Evolutionary conservation across 192 early-diverging fungal genomes (phyloP), one percentile per base, ranked within the genome.

Genomic region (Backusella parvicylindrica): DNA sequence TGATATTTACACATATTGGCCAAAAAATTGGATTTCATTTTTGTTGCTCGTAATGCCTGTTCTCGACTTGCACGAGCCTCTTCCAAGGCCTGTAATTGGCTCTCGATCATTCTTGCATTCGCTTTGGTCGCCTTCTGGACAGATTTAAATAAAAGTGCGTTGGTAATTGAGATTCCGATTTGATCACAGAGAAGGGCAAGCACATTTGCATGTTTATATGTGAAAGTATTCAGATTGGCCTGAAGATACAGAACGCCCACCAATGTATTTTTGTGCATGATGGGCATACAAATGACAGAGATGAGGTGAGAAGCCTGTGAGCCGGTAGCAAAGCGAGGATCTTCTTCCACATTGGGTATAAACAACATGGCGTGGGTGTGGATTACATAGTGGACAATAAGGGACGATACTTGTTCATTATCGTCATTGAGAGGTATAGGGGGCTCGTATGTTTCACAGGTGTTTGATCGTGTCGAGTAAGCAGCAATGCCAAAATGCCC

Each of bases 241-340:
- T 85, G 79, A 50, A 85, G 79, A 56, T 85, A 85, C 30, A 85
- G 49, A 2, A 83, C 79, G 0, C 84, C 84, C 6, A 85, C 84
- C 0, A 85, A 63, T 6, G 72, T 70, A 2, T 66, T 68, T 65
- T 83, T 85, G 75, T 85, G 84, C 31, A 85, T 30, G 35, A 85
- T 85, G 12, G 84, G 84, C 18, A 80, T 56, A 37, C 81, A 85
- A 5, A 85, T 76, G 6, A 81, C 82, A 2, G 84, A 79, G 70
- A 68, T 78, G 12, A 76, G 63, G 21, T 79, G 76, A 0, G 31
- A 28, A 11, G 74, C 65, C 13, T 67, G 11, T 4, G 32, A 31
- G 1, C 71, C 70, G 0, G 70, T 72, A 5, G 76, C 53, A 67
- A 77, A 77, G n/a, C 76, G 76, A 9, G 76, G 36, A 47, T 77